Conservation (phyloP, 441 rosid species). For the Euphorbia schlechtendalii region DNA sequence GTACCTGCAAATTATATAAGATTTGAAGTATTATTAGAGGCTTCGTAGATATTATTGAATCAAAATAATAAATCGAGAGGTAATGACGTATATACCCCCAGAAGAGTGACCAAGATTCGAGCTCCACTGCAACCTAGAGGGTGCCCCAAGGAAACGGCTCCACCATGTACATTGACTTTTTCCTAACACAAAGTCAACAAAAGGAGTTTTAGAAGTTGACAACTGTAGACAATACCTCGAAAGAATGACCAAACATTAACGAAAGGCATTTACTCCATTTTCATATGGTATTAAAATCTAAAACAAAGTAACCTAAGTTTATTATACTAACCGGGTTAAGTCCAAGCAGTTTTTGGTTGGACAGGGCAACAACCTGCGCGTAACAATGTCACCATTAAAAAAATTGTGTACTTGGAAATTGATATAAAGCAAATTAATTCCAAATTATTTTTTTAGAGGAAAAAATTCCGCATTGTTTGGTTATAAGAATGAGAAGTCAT, state of each 20-base stretch:
- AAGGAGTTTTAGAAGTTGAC: neutral
- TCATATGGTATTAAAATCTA: too few relatives aligned
- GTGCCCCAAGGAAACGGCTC: conserved; percentile 94
- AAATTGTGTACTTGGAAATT: too few relatives aligned
- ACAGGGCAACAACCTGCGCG: conserved; percentile 84
- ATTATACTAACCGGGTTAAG: conserved; percentile 61
- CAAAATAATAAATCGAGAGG: neutral
- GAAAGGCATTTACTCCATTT: too few relatives aligned
- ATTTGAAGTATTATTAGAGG: too few relatives aligned
- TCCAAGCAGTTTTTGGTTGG: conserved; percentile 78
- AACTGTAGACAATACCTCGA: too few relatives aligned
- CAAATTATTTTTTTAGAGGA: neutral
- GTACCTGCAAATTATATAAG: too few relatives aligned
- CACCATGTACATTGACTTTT: conserved; percentile 81
- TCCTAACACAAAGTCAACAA: conserved; percentile 38
- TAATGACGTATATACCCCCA: conserved; percentile 46
- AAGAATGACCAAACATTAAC: too few relatives aligned
- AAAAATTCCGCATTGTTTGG: neutral
- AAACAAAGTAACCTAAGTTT: conserved; percentile 1
- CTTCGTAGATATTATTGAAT: neutral
- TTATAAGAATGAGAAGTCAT: neutral
- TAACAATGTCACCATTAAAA: conserved; percentile 1
- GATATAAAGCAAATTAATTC: too few relatives aligned
- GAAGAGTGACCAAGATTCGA: conserved; percentile 79
- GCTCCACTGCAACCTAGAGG: conserved; percentile 99